Conservation (phyloP, 139 green algal genomes). For the Chlamydomonas sp. region DNA sequence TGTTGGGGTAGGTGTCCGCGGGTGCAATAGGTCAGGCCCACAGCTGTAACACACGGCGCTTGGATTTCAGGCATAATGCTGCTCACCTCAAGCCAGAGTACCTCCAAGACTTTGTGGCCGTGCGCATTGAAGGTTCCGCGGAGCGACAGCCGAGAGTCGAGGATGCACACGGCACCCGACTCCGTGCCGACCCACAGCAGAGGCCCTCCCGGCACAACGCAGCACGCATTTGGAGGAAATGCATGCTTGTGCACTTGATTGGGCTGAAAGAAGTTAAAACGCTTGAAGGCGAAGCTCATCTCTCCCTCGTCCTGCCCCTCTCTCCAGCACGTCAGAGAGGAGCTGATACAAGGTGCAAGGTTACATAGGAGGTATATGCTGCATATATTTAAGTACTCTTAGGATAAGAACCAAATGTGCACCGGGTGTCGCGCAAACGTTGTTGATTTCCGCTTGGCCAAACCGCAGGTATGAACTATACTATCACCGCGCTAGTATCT, state of each 20-base stretch:
- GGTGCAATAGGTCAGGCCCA: not conserved
- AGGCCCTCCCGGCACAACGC: constrained; percentile 35
- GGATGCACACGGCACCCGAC: constrained; percentile 57
- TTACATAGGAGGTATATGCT: too few relatives aligned
- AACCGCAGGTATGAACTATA: too few relatives aligned
- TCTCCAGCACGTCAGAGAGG: too few relatives aligned
- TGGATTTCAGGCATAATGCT: not conserved
- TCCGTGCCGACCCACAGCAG: constrained; percentile 68
- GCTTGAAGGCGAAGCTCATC: constrained; percentile 79
- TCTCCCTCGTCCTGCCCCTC: too few relatives aligned
- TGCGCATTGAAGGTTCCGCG: constrained; percentile 50
- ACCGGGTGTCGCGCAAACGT: too few relatives aligned
- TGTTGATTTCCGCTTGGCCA: too few relatives aligned
- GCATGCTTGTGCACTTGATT: constrained; percentile 45
- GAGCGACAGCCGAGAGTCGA: constrained; percentile 48
- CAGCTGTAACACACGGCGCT: not conserved
- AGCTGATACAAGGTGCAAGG: too few relatives aligned
- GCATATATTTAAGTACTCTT: too few relatives aligned
- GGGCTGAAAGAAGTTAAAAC: constrained; percentile 80
- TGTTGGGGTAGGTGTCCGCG: not conserved
- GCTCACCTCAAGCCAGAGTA: constrained; percentile 53
- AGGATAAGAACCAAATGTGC: too few relatives aligned
- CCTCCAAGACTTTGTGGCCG: constrained; percentile 55
- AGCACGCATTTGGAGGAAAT: constrained; percentile 58
- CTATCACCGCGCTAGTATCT: too few relatives aligned